Base-by-base conservation (phyloP, 495 filamentous ascomycete species). In the Talaromyces nanjingensis region DNA sequence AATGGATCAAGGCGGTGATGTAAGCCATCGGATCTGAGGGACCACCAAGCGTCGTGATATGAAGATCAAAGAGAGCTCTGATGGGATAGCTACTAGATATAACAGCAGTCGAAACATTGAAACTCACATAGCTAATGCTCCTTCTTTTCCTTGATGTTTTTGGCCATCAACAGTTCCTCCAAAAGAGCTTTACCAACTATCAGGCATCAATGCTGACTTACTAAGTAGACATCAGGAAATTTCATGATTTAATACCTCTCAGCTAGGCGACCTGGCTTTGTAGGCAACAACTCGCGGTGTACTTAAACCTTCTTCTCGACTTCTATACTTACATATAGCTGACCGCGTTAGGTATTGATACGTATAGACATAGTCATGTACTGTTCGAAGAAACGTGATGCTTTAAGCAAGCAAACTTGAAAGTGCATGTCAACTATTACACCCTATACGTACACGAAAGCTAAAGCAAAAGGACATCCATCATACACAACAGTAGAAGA, bases 11-110 rank as follows among this genome's bases (percentile, higher is more conserved):
- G 76, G 77, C 74, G 69, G 74, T 70, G 72, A 71, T 65, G 66
- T 60, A 42, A 22, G 55, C 22, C 22, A 14, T 27, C 47, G 53
- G 34, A 58, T 33, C 59, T 53, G 53, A n/a, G 52, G 34, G 56
- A 59, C 27, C 56, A 59, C 55, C 58, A 56, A 60, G 64, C 55
- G 33, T 62, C 34, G 65, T 66, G 54, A 65, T 67, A 70, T 77
- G 77, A 79, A 59, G 72, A 66, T 68, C 75, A 79, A 80, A 80
- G 77, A 80, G 77, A 80, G 77, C 77, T 77, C 77, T 79, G 77
- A 80, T 77, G 69, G 74, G 71, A 52, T 14, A 27, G 24, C 3
- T 56, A 27, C 53, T 14, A 56, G 53, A 42, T 56, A 16, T 24
- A 20, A 56, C 6, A 56, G n/a, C 8, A 12, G 6, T 27, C 22